Percentiles rank a stretch among this genome's conserved stretches.
These are phyloP conservation scores for Zasmidium angulare DNA, from an alignment of 2,329 filamentous ascomycete species.

Conservation along the genomic window DNA sequence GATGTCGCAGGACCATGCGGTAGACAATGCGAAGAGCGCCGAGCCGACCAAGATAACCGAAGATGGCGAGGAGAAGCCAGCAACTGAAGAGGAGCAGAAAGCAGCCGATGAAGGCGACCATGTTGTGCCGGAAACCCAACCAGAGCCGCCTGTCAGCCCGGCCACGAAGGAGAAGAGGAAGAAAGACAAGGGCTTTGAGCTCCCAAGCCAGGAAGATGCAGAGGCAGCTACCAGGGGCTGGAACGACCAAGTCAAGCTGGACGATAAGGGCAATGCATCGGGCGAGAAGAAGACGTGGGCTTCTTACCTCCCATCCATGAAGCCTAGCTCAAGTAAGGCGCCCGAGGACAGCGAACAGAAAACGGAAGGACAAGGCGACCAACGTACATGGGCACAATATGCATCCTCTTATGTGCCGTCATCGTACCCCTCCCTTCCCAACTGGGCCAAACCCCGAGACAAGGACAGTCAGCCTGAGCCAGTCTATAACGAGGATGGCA, in stretches of 20 bases:
- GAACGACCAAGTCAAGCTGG: constrained; percentile 20
- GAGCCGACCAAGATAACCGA: constrained; percentile 23
- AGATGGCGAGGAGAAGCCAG: constrained; percentile 25
- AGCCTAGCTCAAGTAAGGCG: constrained; percentile 11
- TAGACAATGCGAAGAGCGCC: constrained; percentile 15
- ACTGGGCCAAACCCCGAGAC: constrained; percentile 26
- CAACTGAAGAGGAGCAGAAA: constrained; percentile 23
- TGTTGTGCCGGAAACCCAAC: constrained; percentile 31
- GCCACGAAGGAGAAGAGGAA: constrained; percentile 29
- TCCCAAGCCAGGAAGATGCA: constrained; percentile 38
- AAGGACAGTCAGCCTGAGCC: constrained; percentile 35
- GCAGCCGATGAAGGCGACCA: constrained; percentile 30
- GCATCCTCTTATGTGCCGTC: constrained; percentile 29
- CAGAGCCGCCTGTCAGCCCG: constrained; percentile 5
- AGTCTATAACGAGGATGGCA: constrained; percentile 39
- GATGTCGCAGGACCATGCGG: constrained; percentile 25
- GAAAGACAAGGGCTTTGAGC: constrained; percentile 28
- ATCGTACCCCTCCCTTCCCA: constrained; percentile 24
- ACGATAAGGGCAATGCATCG: constrained; percentile 27
- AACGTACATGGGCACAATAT: constrained; percentile 34
- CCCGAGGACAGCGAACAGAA: constrained; percentile 2
- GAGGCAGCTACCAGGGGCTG: constrained; percentile 33
- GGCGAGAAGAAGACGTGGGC: constrained; percentile 39
- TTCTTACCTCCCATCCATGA: constrained; percentile 33
- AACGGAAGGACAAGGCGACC: constrained; percentile 1